These are phyloP conservation scores for Deuterostichococcus epilithicus DNA, from an alignment of 139 green algal genomes.

Conservation along the genomic window DNA sequence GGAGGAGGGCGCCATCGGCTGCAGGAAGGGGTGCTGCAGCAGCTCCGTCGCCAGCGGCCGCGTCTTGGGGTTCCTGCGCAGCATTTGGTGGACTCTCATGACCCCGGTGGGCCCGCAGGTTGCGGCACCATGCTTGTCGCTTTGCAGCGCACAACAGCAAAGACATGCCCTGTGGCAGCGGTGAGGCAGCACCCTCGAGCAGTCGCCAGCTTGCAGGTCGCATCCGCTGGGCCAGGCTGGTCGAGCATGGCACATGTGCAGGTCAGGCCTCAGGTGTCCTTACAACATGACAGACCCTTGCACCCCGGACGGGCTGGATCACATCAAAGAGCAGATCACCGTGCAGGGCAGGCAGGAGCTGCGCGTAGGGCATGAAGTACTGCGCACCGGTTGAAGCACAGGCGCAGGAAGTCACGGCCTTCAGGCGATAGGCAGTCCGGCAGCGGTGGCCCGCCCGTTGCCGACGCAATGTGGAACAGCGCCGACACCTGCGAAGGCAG, in stretches of 20 bases:
- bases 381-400: constrained; percentile 83
- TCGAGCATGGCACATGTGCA: too few relatives aligned
- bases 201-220: too few relatives aligned
- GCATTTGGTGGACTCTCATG: too few relatives aligned
- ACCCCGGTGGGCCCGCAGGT: constrained; percentile 9
- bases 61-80: constrained; percentile 44
- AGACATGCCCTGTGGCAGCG: too few relatives aligned
- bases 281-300: too few relatives aligned
- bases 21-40: constrained; percentile 76
- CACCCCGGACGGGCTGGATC: too few relatives aligned
- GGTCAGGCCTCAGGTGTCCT: too few relatives aligned
- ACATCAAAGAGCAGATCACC: neutral
- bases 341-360: neutral
- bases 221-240: too few relatives aligned
- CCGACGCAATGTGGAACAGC: constrained; percentile 89
- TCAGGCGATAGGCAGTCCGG: constrained; percentile 71
- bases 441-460: constrained; percentile 70
- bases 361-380: neutral
- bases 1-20: neutral
- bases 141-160: too few relatives aligned
- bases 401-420: constrained; percentile 85
- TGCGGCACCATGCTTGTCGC: too few relatives aligned
- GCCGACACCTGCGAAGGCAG: constrained; percentile 53
- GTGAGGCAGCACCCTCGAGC: too few relatives aligned
- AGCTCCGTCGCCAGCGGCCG: constrained; percentile 67